These are phyloP conservation scores for Eucalyptus regnans DNA, from an alignment of 345 rosid genomes.

Conservation along the genomic window DNA sequence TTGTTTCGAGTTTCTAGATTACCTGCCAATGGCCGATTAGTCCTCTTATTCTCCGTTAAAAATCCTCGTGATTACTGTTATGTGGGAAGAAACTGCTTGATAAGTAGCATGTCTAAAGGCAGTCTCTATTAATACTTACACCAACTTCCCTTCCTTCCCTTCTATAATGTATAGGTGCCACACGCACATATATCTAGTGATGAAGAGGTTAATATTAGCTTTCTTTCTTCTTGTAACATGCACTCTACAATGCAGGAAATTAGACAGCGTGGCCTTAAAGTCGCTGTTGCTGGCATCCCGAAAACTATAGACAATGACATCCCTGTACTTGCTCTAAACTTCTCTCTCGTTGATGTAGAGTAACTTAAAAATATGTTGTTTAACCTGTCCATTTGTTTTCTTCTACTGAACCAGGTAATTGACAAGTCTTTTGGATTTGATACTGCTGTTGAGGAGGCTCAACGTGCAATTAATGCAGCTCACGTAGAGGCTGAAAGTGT, in stretches of 20 bases:
- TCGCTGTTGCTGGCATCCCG: slow-evolving; percentile 66
- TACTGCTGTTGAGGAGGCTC: slow-evolving; percentile 96
- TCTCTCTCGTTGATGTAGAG: neutral
- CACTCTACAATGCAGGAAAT: slow-evolving; percentile 31
- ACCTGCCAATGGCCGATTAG: neutral
- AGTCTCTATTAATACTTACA: neutral
- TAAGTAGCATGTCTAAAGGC: neutral
- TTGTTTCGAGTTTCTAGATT: neutral
- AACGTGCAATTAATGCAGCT: slow-evolving; percentile 87
- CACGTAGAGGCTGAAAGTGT: slow-evolving; percentile 81
- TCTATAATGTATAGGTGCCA: neutral
- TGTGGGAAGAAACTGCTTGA: neutral
- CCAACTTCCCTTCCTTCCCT: neutral
- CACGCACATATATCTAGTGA: neutral
- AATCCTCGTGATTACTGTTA: neutral
- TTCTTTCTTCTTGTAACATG: neutral
- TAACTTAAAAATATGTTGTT: neutral
- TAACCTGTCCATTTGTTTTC: neutral
- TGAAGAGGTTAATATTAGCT: neutral
- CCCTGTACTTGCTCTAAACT: slow-evolving; percentile 29
- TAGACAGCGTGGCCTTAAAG: slow-evolving; percentile 59
- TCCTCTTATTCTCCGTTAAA: neutral
- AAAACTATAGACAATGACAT: slow-evolving; percentile 79
- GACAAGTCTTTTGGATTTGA: slow-evolving; percentile 90
- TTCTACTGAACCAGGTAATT: slow-evolving; percentile 34